Evolutionary conservation across 306 rosid species (phyloP).

Genomic region (Ochetophila trinervis): DNA sequence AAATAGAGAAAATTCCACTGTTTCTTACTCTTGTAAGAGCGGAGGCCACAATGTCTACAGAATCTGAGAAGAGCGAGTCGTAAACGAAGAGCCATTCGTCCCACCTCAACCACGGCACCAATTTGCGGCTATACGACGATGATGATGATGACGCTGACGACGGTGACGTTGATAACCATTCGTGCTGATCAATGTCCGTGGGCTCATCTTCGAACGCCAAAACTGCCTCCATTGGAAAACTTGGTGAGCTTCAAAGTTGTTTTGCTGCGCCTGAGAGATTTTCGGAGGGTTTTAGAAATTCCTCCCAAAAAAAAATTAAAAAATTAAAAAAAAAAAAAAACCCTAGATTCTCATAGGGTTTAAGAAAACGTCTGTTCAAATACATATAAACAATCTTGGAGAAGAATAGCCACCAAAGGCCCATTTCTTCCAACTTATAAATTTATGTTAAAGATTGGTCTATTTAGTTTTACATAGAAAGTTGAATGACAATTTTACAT

Average conservation of each 20-base stretch:
- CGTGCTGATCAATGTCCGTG: slow-evolving; percentile 1
- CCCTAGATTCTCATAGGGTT: too few relatives aligned
- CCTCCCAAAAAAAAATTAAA: too few relatives aligned
- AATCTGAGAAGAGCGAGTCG: slow-evolving; percentile 61
- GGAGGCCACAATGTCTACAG: slow-evolving; percentile 49
- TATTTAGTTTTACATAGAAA: too few relatives aligned
- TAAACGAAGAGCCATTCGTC: slow-evolving; percentile 80
- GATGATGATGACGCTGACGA: slow-evolving; percentile 1
- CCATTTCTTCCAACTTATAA: too few relatives aligned
- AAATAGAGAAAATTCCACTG: not conserved
- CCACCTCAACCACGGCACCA: slow-evolving; percentile 95
- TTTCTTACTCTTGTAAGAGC: slow-evolving; percentile 62
- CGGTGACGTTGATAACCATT: not conserved
- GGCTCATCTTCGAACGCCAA: slow-evolving; percentile 16
- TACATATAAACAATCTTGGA: too few relatives aligned
- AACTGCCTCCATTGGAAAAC: slow-evolving; percentile 14
- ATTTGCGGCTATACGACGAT: slow-evolving; percentile 35
- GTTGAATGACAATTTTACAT: too few relatives aligned
- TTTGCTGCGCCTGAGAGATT: too few relatives aligned
- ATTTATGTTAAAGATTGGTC: too few relatives aligned
- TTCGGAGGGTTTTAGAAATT: too few relatives aligned
- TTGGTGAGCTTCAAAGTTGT: not conserved
- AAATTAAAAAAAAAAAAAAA: too few relatives aligned
- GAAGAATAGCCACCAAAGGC: too few relatives aligned
- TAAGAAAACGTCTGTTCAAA: too few relatives aligned